Evolutionary conservation across 352 stramenopile genomes (phyloP), one percentile per base, ranked within the genome.

Genomic region (Aphanomyces astaci): DNA sequence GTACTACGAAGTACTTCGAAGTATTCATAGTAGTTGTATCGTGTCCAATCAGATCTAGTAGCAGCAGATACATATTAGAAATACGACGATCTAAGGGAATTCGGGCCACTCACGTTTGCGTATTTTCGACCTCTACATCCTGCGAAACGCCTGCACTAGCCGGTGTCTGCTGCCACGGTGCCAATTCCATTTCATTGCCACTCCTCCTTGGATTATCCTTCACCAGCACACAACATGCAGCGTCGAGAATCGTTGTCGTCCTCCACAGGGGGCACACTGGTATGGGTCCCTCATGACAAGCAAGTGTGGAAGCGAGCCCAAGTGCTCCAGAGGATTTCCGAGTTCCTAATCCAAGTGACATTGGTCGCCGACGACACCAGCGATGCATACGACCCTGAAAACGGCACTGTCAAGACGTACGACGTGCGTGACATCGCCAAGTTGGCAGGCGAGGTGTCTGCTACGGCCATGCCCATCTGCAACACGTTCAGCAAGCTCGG

Each of bases 391-490:
- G 72, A 85, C 70, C 73, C 73, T 31, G 81, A 91, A 70, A 78
- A 89, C 27, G 84, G 84, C 2, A 49, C 83, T 11, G 79, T 88
- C 60, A 77, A 87, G 27, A 64, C 76, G 17, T 79, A 90, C 17
- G 86, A 76, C 60, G 80, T 91, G 30, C 49, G 68, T 3, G 78
- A 90, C 54, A 81, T 93, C 19, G 79, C 82, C 51, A 79, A 80
- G 0, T 52, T 90, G 13, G 81, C 82, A 2, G 83, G 84, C 9
- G 85, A 93, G 51, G 82, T 90, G 7, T 89, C 85, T 19, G 77
- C 86, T 30, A 73, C 84, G 15, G 82, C 85, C 25, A 91, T 93
- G 81, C 82, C 84, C 2, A 93, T 93, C 57, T 93, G 84, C 66
- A 93, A 93, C 72, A 79, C 78, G 22, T 93, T 93, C 70, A 73